A percentile compares a stretch with the other conserved stretches of the same genome.
Evolutionary conservation across 352 stramenopile genomes (phyloP).

Genomic region (Globisporangium viniferum): DNA sequence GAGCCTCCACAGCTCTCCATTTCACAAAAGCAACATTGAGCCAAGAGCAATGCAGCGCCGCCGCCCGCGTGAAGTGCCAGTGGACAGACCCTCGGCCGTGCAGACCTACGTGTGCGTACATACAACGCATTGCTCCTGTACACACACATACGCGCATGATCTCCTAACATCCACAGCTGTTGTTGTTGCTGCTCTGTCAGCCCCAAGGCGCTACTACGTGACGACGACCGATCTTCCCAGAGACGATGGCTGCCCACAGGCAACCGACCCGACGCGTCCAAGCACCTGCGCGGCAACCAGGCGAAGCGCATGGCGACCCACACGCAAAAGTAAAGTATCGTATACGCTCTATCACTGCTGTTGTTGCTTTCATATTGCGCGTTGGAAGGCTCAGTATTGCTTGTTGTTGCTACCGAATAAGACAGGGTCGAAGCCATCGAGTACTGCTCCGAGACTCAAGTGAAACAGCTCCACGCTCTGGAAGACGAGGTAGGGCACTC

Average conservation of each 20-base stretch:
- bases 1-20: background rate
- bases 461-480: slow-evolving; percentile 28
- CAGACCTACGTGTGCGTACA: slow-evolving; percentile 47
- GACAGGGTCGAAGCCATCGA: slow-evolving; percentile 31
- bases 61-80: slow-evolving; percentile 49
- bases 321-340: background rate
- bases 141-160: background rate
- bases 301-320: slow-evolving; percentile 24
- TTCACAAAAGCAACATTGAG: background rate
- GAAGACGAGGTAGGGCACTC: slow-evolving; percentile 35
- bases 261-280: slow-evolving; percentile 43
- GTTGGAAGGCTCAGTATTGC: background rate
- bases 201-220: slow-evolving; percentile 26
- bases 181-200: slow-evolving; percentile 13
- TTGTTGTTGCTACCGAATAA: background rate
- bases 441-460: slow-evolving; percentile 30
- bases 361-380: background rate
- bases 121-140: background rate
- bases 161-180: background rate
- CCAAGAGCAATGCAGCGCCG: slow-evolving; percentile 11
- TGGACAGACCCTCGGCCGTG: slow-evolving; percentile 50
- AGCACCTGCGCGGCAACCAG: slow-evolving; percentile 32
- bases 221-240: slow-evolving; percentile 19
- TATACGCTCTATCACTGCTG: background rate
- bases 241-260: slow-evolving; percentile 54